Percentiles rank a stretch among this genome's conserved stretches.
These are phyloP conservation scores for Macroventuria anomochaeta DNA, from an alignment of 2,329 filamentous ascomycete species.

Conservation along the genomic window DNA sequence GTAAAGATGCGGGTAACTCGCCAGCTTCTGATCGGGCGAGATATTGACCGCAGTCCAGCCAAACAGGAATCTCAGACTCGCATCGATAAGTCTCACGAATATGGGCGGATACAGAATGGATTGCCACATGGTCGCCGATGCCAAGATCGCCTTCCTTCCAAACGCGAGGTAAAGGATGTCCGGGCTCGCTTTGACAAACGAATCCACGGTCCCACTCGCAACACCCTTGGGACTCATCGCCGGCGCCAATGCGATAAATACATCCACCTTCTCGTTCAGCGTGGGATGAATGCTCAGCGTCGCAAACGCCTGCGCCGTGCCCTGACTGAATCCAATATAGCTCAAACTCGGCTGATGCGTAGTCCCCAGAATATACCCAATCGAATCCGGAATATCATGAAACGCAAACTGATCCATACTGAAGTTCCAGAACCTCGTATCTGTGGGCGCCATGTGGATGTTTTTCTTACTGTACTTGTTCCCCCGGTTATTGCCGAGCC, in stretches of 20 bases:
- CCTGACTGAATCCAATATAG: constrained; percentile 97
- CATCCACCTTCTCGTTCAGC: constrained; percentile 90
- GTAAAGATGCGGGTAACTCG: constrained; percentile 93
- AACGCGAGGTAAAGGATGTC: constrained; percentile 93
- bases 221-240: constrained; percentile 95
- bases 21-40: constrained; percentile 83
- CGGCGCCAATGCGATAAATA: constrained; percentile 94
- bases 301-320: constrained; percentile 95
- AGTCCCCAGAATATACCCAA: constrained; percentile 85
- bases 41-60: constrained; percentile 90
- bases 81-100: constrained; percentile 86
- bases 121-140: constrained; percentile 96
- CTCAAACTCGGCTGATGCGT: constrained; percentile 85
- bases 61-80: constrained; percentile 81
- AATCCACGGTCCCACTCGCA: constrained; percentile 88
- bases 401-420: constrained; percentile 99
- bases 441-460: constrained; percentile 74
- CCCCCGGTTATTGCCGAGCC: constrained; percentile 96
- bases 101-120: constrained; percentile 93
- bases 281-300: constrained; percentile 89
- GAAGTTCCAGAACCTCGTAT: constrained; percentile 90
- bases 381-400: constrained; percentile 94
- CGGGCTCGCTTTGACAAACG: constrained; percentile 90
- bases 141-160: constrained; percentile 87
- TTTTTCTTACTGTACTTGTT: constrained; percentile 99